Base-by-base conservation (phyloP, 768 basidiomycete species). In the Leccinum sublutescens region DNA sequence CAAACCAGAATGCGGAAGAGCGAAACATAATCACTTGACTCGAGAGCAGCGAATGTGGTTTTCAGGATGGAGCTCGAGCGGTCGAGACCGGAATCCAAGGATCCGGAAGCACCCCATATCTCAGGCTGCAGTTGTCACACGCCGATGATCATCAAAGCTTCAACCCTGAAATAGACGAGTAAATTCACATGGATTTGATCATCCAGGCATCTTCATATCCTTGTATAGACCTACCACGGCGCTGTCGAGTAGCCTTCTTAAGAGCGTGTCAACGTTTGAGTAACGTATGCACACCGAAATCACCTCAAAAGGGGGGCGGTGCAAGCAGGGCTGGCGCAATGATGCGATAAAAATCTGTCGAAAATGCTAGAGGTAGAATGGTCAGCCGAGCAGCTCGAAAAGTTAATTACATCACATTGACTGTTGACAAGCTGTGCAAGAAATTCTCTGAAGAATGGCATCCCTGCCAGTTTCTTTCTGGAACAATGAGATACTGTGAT, bases 121-220 rank as follows among this genome's bases (percentile, higher is more conserved):
- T 31, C 8, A 52, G 15, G 40, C 15, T 25, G 29, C 17, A 43
- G 45, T 49, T 10, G 36, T 51, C 52, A 38, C 55, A 56, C 34
- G 38, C 8, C 47, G 38, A 49, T 54, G 27, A 64, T 59, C 17
- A 57, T 55, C 27, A 53, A 27, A 53, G 21, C 11, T 50, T 52
- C 43, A 31, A 43, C 14, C 43, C 36, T 47, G 57, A 68, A 56
- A 62, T 60, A 57, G 59, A 45, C 47, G 43, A 33, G 29, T 34
- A n/a, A 52, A 50, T 50, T 55, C 25, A 52, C 56, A 52, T 29
- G 53, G n/a, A 14, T 31, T 40, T 10, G 29, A 52, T 47, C 36
- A 17, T 43, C 48, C 40, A 25, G 23, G 47, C 7, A 45, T 19
- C 11, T 38, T 33, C 25, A 27, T 55, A 43, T 36, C 50, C 36